Conservation (phyloP, 352 stramenopile species). For the Phytophthora citricola region DNA sequence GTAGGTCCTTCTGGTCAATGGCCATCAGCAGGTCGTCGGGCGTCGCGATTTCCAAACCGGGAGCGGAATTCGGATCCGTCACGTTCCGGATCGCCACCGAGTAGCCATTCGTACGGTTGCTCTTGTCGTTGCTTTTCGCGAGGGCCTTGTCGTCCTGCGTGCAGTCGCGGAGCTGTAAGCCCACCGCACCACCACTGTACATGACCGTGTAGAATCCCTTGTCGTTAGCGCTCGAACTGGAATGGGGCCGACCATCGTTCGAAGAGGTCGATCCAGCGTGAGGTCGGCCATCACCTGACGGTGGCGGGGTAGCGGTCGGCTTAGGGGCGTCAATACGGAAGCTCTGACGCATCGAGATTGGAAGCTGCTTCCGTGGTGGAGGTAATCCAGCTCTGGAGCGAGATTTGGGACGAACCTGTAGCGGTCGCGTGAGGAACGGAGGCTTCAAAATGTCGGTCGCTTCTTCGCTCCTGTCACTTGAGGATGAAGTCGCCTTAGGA, state of each 20-base stretch:
- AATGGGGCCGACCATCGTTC: conserved; percentile 22
- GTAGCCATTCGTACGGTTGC: conserved; percentile 72
- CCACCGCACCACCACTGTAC: conserved; percentile 61
- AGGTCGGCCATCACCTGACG: conserved; percentile 19
- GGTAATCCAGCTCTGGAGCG: conserved; percentile 27
- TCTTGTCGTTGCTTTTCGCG: conserved; percentile 57
- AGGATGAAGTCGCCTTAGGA: conserved; percentile 22
- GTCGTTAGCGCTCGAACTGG: conserved; percentile 38
- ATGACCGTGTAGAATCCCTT: conserved; percentile 72
- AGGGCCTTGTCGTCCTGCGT: conserved; percentile 48
- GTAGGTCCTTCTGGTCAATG: conserved; percentile 68
- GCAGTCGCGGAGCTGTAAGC: conserved; percentile 55
- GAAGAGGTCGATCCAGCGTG: conserved; percentile 30
- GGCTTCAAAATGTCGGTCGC: conserved; percentile 16
- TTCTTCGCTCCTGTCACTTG: conserved; percentile 21
- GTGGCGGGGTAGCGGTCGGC: conserved; percentile 5
- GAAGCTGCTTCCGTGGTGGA: conserved; percentile 30
- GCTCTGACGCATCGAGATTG: conserved; percentile 63
- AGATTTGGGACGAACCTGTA: conserved; percentile 25
- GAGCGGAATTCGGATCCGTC: conserved; percentile 51
- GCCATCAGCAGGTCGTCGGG: conserved; percentile 75
- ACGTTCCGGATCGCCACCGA: conserved; percentile 65
- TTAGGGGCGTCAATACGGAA: conserved; percentile 56
- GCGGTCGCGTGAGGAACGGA: conserved; percentile 26
- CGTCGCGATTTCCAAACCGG: conserved; percentile 58